Evolutionary conservation across 441 rosid genomes (phyloP).

Genomic region (Eruca vesicaria): DNA sequence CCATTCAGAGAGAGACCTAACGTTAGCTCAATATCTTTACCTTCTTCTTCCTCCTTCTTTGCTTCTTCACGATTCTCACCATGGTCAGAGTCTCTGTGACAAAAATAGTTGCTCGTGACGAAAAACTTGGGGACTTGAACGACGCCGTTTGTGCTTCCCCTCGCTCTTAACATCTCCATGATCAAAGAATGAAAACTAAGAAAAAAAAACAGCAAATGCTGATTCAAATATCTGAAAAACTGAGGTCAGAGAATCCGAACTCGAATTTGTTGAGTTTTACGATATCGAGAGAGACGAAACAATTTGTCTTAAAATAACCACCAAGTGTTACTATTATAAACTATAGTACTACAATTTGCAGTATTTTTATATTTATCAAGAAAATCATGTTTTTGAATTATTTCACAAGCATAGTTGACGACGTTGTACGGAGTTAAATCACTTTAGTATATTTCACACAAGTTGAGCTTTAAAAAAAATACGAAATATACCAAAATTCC

Average conservation of each 20-base stretch:
- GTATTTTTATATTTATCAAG: slow-evolving; percentile 14
- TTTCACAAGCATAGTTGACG: slow-evolving; percentile 30
- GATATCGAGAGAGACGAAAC: slow-evolving; percentile 25
- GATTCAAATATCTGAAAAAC: not conserved
- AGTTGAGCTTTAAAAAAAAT: slow-evolving; percentile 3
- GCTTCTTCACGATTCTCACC: slow-evolving; percentile 21
- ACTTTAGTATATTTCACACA: slow-evolving; percentile 23
- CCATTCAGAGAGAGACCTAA: slow-evolving; percentile 86
- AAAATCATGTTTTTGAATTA: slow-evolving; percentile 16
- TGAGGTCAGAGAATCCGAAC: not conserved
- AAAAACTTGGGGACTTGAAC: slow-evolving; percentile 24
- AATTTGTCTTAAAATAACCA: slow-evolving; percentile 14
- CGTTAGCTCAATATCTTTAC: slow-evolving; percentile 58
- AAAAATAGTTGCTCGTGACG: slow-evolving; percentile 29
- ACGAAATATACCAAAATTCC: not conserved
- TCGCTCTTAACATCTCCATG: slow-evolving; percentile 33
- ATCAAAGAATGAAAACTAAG: not conserved
- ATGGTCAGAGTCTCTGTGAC: slow-evolving; percentile 37
- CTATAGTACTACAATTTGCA: slow-evolving; percentile 28
- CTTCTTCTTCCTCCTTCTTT: slow-evolving; percentile 36
- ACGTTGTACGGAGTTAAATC: slow-evolving; percentile 15
- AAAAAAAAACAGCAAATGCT: not conserved
- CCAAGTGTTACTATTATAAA: slow-evolving; percentile 24
- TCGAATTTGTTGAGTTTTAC: not conserved
- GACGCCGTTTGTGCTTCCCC: slow-evolving; percentile 16